Evolutionary conservation across 2,329 filamentous ascomycete genomes (phyloP), one percentile per base, ranked within the genome.

Genomic region (Cytospora mali): DNA sequence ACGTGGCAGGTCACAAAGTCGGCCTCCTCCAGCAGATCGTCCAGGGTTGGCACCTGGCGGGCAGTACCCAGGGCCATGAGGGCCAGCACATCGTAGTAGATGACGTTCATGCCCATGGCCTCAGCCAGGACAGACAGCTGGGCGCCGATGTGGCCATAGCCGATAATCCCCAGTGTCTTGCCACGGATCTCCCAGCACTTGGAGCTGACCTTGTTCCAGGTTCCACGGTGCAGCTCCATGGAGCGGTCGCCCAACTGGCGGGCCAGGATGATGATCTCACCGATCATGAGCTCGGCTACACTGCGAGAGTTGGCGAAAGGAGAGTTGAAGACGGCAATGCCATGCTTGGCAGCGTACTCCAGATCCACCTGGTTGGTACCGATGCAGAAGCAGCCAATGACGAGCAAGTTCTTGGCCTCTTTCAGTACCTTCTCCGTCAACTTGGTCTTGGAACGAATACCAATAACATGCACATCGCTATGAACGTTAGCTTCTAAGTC

Each of bases 131-230:
- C 95, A 0, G 93, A 98, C 67, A 99, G 81, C 77, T 99, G 95
- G 57, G 92, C 93, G 66, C 95, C 95, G 74, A 99, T 98, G 75
- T 99, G 95, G 66, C 95, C 95, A 73, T 99, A 99, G 31, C 95
- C 95, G 68, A 99, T 88, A 71, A 99, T 98, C 55, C 90, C 95
- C 58, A 99, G 84, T 50, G 94, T 98, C 84, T 99, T 99, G 75
- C 95, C 95, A 71, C 95, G 88, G 71, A 98, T 93, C 76, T 99
- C 95, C 95, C 95, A 98, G 84, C 95, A 99, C 73, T 91, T 93
- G 71, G 86, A 84, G 80, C 93, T 97, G 72, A 98, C 93, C 81
- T 99, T 99, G 78, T 98, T 98, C 95, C 95, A 99, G 50, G 87
- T 92, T 62, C 95, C 95, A 62, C 86, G 86, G 81, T 99, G 95